Base-by-base conservation (phyloP, 2,329 filamentous ascomycete species). In the Microascus cirrosus region DNA sequence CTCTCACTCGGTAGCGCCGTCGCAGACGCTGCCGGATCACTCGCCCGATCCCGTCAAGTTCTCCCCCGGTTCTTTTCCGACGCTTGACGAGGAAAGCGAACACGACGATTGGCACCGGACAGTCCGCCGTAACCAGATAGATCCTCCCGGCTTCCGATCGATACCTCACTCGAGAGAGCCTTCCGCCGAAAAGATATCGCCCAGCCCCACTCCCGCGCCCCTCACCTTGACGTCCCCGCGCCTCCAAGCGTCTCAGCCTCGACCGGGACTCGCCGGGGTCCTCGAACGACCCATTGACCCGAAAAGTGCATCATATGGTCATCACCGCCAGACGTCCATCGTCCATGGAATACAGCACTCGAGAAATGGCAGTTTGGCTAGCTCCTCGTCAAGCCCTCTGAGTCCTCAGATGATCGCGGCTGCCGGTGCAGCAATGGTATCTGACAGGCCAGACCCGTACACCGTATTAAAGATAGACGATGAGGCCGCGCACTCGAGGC, bases 321-420 rank as follows among this genome's bases (percentile, higher is more conserved):
- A 99, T 71, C 91, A 97, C 73, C 86, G 94, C 58, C 91, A 99
- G 74, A 95, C 93, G 0, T 97, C 93, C 54, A 96, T 97, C 65
- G 92, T 97, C 59, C 90, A 97, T 83, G 93, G 94, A 66, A 86
- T 95, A 64, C 92, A 96, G 70, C 94, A 99, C 82, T 83, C 83
- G 65, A 80, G 93, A 73, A 95, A 95, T 80, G 88, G 91, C 65
- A 96, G 92, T 74, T 84, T 87, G 67, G 84, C 85, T 62, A 91
- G 89, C 69, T 84, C 88, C 59, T 83, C 87, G 39, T 86, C 87
- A 32, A 95, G 89, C 70, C 93, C 93, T 59, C 77, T 96, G 66
- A 95, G 90, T 71, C 90, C 91, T 58, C 88, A 95, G 71, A 85
- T 91, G 71, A 91, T 93, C 66, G 84, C 87, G 58, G 83, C 85